phyloP scores from a whole-genome alignment of 345 rosid genomes.

The Populus simonii region DNA sequence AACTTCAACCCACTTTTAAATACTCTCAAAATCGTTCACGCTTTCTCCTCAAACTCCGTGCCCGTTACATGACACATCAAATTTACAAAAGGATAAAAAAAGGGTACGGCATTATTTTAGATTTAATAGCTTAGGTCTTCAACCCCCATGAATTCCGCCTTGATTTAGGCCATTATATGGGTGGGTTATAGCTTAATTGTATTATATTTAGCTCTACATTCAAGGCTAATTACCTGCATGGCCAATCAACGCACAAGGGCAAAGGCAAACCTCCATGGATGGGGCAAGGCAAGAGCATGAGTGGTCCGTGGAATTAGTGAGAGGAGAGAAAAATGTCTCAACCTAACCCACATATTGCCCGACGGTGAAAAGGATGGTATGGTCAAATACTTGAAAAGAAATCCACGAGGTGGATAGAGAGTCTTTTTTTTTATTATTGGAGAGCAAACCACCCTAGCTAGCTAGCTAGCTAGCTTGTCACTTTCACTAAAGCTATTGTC shows the following conservation, averaged over 20 bases:
- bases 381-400: constrained; percentile 31
- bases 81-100: background rate
- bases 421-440: constrained; percentile 21
- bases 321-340: background rate
- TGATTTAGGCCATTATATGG: constrained; percentile 36
- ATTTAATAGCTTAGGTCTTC: constrained; percentile 13
- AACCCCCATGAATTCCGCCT: constrained; percentile 55
- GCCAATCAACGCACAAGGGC: background rate
- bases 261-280: background rate
- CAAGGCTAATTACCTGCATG: constrained; percentile 7
- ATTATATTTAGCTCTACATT: constrained; percentile 11
- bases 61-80: background rate
- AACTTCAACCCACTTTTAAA: too few relatives aligned
- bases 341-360: constrained; percentile 1
- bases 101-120: background rate
- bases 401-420: background rate
- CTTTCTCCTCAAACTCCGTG: constrained; percentile 11
- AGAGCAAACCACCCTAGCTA: constrained; percentile 22
- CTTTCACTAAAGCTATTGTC: constrained; percentile 33
- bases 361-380: constrained; percentile 1
- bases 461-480: constrained; percentile 7
- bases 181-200: constrained; percentile 18
- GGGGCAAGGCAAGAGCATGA: background rate
- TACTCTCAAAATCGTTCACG: background rate
- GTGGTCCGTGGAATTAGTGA: background rate